A percentile compares a stretch with the other conserved stretches of the same genome.
Evolutionary conservation across 2,329 filamentous ascomycete genomes (phyloP).

Genomic region (Tolypocladium pustulatum): DNA sequence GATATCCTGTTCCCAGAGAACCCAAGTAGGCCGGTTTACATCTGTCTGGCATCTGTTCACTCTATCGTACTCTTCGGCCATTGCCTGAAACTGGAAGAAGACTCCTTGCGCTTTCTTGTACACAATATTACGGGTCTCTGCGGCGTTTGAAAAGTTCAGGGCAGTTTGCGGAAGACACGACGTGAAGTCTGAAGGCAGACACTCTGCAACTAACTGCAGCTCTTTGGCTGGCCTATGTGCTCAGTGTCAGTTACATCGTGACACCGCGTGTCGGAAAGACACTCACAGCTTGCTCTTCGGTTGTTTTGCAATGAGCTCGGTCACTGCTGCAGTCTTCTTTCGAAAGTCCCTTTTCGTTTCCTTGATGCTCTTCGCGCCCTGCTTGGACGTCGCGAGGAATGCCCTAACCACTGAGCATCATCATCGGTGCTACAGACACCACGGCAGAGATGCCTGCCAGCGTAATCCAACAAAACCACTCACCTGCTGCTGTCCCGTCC

Average conservation of each 20-base stretch:
- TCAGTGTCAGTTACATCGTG: neutral
- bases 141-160: neutral
- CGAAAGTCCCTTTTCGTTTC: constrained; percentile 13
- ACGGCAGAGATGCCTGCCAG: neutral
- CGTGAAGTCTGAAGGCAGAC: neutral
- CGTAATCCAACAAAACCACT: neutral
- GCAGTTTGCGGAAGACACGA: neutral
- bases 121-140: neutral
- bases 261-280: too few species aligned
- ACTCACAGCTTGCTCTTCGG: neutral
- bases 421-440: neutral
- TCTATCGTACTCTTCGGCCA: constrained; percentile 12
- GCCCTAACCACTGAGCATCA: neutral
- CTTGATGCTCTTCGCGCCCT: constrained; percentile 4
- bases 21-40: constrained; percentile 14
- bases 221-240: neutral
- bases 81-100: constrained; percentile 9
- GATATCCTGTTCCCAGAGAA: constrained; percentile 23
- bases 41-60: constrained; percentile 8
- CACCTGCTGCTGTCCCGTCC: neutral
- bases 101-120: neutral
- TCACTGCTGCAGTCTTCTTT: constrained; percentile 10
- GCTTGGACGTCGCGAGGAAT: constrained; percentile 3
- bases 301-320: constrained; percentile 11
- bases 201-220: neutral